A percentile compares a stretch with the other conserved stretches of the same genome.
phyloP scores from a whole-genome alignment of 148 eudicot species.

The Vaccinium vitisidaea region DNA sequence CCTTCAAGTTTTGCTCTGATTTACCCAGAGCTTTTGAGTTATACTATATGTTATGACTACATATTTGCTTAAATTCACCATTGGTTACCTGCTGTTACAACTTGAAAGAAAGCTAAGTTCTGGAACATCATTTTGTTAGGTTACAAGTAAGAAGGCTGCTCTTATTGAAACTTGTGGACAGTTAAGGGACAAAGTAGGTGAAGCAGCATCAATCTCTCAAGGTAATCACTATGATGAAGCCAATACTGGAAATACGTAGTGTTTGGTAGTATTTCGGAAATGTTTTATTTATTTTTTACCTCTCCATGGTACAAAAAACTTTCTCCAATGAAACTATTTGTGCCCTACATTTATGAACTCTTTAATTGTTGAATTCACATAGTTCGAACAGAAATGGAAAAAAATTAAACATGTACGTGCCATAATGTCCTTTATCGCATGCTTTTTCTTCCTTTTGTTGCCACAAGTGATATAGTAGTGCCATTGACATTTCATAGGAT shows the following conservation, averaged over 20 bases:
- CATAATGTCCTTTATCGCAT: not conserved
- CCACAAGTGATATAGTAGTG: not conserved
- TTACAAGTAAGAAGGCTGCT: slow-evolving; percentile 91
- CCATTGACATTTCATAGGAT: not conserved
- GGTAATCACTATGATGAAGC: slow-evolving; percentile 36
- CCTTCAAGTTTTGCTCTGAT: slow-evolving; percentile 7
- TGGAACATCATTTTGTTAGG: slow-evolving; percentile 38
- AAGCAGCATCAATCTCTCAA: slow-evolving; percentile 61
- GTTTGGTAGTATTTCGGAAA: not conserved
- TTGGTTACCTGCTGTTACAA: slow-evolving; percentile 3
- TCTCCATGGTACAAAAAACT: not conserved
- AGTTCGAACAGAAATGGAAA: not conserved
- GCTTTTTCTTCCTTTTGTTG: not conserved
- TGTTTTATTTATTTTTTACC: not conserved
- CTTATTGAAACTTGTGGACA: slow-evolving; percentile 63
- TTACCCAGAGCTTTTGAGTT: not conserved
- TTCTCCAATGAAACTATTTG: not conserved
- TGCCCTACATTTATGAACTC: not conserved
- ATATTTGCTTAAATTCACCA: not conserved
- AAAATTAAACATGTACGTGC: too few species aligned
- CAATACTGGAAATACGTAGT: not conserved
- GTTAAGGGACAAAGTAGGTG: slow-evolving; percentile 78
- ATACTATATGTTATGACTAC: not conserved
- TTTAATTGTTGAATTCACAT: not conserved
- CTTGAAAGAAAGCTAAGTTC: slow-evolving; percentile 10